phyloP scores from a whole-genome alignment of 768 basidiomycete genomes.

The Dictyophora rubrovolvata region DNA sequence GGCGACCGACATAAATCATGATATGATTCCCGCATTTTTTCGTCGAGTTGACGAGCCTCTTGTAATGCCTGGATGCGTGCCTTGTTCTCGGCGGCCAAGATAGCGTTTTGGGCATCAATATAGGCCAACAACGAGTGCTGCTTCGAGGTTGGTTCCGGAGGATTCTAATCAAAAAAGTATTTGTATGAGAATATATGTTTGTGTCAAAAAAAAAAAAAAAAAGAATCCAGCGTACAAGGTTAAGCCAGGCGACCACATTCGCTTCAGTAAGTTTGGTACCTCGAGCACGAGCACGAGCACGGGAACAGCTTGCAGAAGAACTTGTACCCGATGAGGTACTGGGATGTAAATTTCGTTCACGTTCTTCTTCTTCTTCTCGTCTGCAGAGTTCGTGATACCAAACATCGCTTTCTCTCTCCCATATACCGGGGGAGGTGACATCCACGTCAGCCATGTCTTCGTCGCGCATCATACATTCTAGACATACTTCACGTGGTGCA shows the following conservation, averaged over 20 bases:
- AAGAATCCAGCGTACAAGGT: conserved; percentile 50
- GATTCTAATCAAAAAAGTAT: conserved; percentile 49
- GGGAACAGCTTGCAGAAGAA: conserved; percentile 39
- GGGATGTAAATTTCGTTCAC: conserved; percentile 19
- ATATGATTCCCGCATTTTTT: conserved; percentile 69
- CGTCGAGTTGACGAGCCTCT: conserved; percentile 68
- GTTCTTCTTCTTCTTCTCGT: conserved; percentile 63
- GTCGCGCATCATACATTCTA: conserved; percentile 98
- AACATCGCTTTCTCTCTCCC: conserved; percentile 86
- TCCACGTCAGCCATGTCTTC: conserved; percentile 96
- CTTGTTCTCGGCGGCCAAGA: conserved; percentile 74
- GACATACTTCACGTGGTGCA: conserved; percentile 55
- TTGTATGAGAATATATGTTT: background rate
- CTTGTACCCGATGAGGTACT: conserved; percentile 17
- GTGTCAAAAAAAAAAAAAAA: background rate
- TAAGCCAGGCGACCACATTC: conserved; percentile 73
- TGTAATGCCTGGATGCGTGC: conserved; percentile 71
- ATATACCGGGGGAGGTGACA: conserved; percentile 75
- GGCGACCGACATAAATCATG: conserved; percentile 70
- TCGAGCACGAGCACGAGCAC: conserved; percentile 54
- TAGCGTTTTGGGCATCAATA: conserved; percentile 67
- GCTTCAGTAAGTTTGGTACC: conserved; percentile 66
- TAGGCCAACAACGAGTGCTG: conserved; percentile 76
- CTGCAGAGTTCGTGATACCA: conserved; percentile 66
- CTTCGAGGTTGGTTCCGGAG: conserved; percentile 77